Evolutionary conservation across 2,329 filamentous ascomycete species (phyloP), one percentile per base, ranked within the genome.

Genomic region (Phialophora verrucosa): DNA sequence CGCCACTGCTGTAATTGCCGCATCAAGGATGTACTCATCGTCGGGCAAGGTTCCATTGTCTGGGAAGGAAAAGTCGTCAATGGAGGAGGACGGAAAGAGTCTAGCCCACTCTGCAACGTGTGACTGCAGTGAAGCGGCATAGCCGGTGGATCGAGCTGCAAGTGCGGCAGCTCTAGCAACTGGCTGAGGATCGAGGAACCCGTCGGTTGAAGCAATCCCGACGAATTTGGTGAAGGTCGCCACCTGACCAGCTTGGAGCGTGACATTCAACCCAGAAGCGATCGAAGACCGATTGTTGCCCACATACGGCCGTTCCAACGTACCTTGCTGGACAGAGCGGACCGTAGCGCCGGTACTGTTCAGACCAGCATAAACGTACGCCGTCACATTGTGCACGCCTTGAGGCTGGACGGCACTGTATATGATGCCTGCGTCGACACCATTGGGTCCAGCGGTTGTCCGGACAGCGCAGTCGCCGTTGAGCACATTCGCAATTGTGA

Each of bases 381-480:
- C 89, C 0, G 86, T 89, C 47, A 90, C 84, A 71, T 91, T 84
- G 23, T 76, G 74, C 50, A 91, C 79, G 1, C 88, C 88, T 58
- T 80, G 77, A 0, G 90, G 90, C 29, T 83, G 83, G 1, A 92
- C 89, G 1, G 88, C 85, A 1, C 87, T 83, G 80, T 85, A 91
- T 51, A 92, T 89, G 1, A 84, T 79, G 20, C 83, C 79, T 1
- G 81, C 75, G 47, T 88, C 85, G 44, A 82, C 78, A 0, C 83
- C 84, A 29, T 87, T 90, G 1, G 81, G 80, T 1, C 83, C 82
- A 65, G 87, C 84, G 51, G 86, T 82, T 0, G 88, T 86, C 14
- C 89, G 83, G 8, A 89, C 85, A n/a, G 90, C 89, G 71, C 86
- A 85, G 69, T 85, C 83, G 0, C 90, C 90, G 70, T 92, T 88